Evolutionary conservation across 2,329 filamentous ascomycete species (phyloP).

Genomic region (Pseudogymnoascus sp.): DNA sequence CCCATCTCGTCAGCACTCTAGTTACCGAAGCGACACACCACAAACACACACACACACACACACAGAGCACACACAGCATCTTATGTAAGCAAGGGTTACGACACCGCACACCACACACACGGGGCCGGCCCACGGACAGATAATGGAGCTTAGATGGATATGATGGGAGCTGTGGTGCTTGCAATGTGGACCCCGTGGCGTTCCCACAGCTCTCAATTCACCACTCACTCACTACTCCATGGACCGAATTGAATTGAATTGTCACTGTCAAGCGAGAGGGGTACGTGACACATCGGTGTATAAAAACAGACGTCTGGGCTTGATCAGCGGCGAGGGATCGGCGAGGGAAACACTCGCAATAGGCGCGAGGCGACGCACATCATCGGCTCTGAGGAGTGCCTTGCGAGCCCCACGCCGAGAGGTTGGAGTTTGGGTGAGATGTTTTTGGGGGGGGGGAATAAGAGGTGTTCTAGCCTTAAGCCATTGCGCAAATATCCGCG

Average conservation of each 20-base stretch:
- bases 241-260: background rate
- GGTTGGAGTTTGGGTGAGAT: background rate
- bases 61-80: background rate
- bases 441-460: background rate
- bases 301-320: background rate
- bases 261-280: background rate
- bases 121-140: no score
- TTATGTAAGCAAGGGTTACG: conserved; percentile 4
- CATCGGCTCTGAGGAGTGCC: background rate
- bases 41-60: background rate
- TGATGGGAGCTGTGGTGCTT: no score
- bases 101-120: background rate
- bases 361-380: background rate
- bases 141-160: no score
- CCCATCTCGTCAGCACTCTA: conserved; percentile 3
- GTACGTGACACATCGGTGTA: background rate
- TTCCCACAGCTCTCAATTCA: background rate
- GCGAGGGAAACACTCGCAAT: background rate
- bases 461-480: background rate
- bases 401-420: background rate
- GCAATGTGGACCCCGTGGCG: background rate
- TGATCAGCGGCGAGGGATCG: background rate
- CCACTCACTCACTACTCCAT: background rate
- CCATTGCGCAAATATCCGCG: background rate
- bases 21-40: background rate